Base-by-base conservation (phyloP, 768 basidiomycete species). In the Xerocomellus dryophilus region DNA sequence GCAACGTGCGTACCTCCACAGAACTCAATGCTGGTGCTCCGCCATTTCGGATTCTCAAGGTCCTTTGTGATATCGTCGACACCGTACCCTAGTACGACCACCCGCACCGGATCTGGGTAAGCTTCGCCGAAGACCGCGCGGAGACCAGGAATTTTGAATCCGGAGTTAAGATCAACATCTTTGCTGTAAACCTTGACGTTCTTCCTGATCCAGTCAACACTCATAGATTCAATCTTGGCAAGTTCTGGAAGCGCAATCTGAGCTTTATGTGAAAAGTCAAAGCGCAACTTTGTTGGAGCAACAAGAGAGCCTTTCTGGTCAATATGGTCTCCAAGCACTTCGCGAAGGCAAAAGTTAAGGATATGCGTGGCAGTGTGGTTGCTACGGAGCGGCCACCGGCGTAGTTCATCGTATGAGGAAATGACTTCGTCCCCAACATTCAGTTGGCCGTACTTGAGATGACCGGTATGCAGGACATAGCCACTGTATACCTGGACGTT, bases 351-450 rank as follows among this genome's bases (percentile, higher is more conserved):
- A 66, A 80, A 99, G 76, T 99, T 99, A 62, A 99, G 88, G 62
- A 99, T 97, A 69, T 99, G 97, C 0, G 97, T 99, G 20, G 88
- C 97, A 25, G 97, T 98, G 74, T 99, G 97, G 66, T 99, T 99
- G 73, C 93, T 98, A 49, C 95, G 86, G 46, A 99, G 75, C 0
- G 96, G 95, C 90, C 93, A 94, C 46, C 97, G 83, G 35, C 97
- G 91, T 50, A 93, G 90, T 78, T 98, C 95, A 61, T 98, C 94
- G 66, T 98, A 98, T 1, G 90, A 89, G 5, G 90, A 84, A 25
- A 94, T 81, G 25, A 99, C 90, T 60, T 85, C 79, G 61, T 93
- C 85, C 27, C 86, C 90, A 15, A 95, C 78, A 20, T 77, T 76
- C 36, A 98, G 75, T 57, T 81, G 74, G 7, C 97, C 97, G 67